phyloP scores from a whole-genome alignment of 441 rosid genomes.

The Aquilaria agallochum region DNA sequence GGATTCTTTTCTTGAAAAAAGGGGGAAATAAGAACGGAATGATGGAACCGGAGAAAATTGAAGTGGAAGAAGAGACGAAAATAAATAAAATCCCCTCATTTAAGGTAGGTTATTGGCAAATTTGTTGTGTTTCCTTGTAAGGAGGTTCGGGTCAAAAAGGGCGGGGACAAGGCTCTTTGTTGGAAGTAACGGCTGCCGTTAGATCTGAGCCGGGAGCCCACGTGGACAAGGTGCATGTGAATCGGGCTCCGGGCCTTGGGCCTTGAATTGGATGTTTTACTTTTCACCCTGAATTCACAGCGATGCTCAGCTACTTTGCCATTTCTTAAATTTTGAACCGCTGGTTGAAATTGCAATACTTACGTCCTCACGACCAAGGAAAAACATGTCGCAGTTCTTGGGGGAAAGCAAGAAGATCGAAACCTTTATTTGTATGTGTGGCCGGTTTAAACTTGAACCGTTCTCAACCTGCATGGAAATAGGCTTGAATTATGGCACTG shows the following conservation, averaged over 20 bases:
- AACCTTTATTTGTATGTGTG: no score
- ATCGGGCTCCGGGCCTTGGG: neutral
- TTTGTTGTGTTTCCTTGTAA: slow-evolving; percentile 1
- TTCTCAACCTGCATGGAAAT: no score
- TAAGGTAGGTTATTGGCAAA: neutral
- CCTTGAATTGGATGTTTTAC: no score
- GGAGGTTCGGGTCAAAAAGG: slow-evolving; percentile 14
- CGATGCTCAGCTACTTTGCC: no score
- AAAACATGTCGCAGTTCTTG: no score
- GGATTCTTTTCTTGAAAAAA: neutral
- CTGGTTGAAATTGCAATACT: no score
- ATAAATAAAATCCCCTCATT: neutral
- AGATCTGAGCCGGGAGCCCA: slow-evolving; percentile 5
- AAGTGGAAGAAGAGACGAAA: neutral
- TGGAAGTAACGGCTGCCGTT: neutral
- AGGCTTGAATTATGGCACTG: no score
- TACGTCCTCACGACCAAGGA: no score
- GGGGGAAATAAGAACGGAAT: slow-evolving; percentile 1
- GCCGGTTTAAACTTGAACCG: no score
- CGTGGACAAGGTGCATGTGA: neutral
- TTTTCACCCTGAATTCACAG: no score
- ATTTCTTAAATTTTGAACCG: no score
- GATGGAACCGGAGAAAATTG: neutral
- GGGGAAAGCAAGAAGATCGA: no score
- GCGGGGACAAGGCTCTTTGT: neutral